phyloP scores from a whole-genome alignment of 1,284 basidiomycete genomes.

The Cerioporus squamosus region DNA sequence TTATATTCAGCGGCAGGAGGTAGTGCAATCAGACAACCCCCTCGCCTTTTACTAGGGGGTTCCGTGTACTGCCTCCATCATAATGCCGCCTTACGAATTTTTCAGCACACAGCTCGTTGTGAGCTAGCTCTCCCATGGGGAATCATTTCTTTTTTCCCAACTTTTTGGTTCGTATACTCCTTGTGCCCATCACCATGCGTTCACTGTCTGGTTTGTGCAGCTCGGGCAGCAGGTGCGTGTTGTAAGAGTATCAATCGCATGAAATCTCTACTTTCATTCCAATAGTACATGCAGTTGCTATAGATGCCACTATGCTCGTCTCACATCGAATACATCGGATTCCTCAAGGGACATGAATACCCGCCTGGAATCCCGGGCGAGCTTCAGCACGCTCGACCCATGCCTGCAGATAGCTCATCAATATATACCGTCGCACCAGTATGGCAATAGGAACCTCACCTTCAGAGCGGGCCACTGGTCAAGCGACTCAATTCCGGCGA shows the following conservation, averaged over 20 bases:
- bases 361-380: slow-evolving; percentile 31
- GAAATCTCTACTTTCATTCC: not conserved
- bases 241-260: no score
- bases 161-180: no score
- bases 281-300: no score
- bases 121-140: slow-evolving; percentile 24
- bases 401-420: slow-evolving; percentile 13
- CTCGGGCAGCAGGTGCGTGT: no score
- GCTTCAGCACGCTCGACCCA: slow-evolving; percentile 30
- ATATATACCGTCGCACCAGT: not conserved
- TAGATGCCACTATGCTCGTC: no score
- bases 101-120: slow-evolving; percentile 49
- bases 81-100: slow-evolving; percentile 59
- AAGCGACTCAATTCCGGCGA: slow-evolving; percentile 55
- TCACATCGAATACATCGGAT: no score
- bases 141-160: slow-evolving; percentile 8
- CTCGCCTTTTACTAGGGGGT: slow-evolving; percentile 76
- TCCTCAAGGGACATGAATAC: slow-evolving; percentile 26
- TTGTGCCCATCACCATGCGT: no score
- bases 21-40: slow-evolving; percentile 62
- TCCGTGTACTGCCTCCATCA: slow-evolving; percentile 57
- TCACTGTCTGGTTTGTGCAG: no score
- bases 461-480: slow-evolving; percentile 39
- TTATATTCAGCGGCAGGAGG: slow-evolving; percentile 47
- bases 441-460: slow-evolving; percentile 19